Conservation (phyloP, 768 basidiomycete species). For the Peribolospora baueri region DNA sequence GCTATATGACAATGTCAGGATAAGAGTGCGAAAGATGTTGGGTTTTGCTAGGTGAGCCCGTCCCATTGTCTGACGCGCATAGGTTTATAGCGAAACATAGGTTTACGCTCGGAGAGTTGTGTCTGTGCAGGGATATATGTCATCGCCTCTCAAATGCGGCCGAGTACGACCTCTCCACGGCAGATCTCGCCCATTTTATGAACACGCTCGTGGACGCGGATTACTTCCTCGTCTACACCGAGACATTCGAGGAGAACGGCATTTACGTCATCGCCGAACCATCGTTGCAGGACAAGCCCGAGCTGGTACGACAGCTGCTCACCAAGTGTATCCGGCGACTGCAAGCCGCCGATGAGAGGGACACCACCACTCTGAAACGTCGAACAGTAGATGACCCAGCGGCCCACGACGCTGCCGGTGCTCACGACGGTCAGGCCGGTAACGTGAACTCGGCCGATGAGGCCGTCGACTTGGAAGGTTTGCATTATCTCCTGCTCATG, state of each 20-base stretch:
- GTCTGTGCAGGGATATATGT: constrained; percentile 23
- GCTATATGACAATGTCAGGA: constrained; percentile 69
- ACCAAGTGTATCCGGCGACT: constrained; percentile 47
- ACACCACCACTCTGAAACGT: constrained; percentile 25
- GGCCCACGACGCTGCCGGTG: constrained; percentile 30
- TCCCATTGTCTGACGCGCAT: not conserved
- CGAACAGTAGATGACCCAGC: constrained; percentile 20
- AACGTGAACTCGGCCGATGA: constrained; percentile 11
- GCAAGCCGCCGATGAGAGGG: not conserved
- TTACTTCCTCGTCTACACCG: constrained; percentile 84
- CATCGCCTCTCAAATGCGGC: constrained; percentile 83
- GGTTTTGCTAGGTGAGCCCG: constrained; percentile 43
- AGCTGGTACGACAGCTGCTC: constrained; percentile 52
- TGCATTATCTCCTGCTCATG: constrained; percentile 53
- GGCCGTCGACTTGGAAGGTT: constrained; percentile 9
- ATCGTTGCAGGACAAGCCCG: constrained; percentile 48
- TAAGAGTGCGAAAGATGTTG: constrained; percentile 79
- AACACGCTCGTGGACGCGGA: constrained; percentile 52
- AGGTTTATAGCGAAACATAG: constrained; percentile 1
- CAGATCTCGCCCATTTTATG: constrained; percentile 52
- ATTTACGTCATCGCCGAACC: constrained; percentile 69
- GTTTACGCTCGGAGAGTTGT: constrained; percentile 27
- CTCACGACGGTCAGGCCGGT: constrained; percentile 14
- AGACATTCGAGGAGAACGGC: constrained; percentile 63
- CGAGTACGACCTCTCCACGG: constrained; percentile 49